phyloP scores from a whole-genome alignment of 2,329 filamentous ascomycete genomes.

The Geosmithia putterillii region DNA sequence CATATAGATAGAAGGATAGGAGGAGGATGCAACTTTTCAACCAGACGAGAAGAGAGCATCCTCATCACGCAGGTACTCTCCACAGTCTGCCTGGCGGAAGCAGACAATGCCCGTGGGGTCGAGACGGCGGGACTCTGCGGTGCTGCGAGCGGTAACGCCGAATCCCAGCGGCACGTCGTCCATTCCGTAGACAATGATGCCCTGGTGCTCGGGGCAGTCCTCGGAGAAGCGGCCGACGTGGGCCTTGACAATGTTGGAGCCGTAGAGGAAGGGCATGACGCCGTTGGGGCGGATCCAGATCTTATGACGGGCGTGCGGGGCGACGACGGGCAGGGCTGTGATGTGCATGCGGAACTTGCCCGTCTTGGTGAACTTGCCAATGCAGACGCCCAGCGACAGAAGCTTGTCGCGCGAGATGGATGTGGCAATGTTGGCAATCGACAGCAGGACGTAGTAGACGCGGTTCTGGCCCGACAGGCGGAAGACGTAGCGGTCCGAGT shows the following conservation, averaged over 20 bases:
- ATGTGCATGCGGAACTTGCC: conserved; percentile 93
- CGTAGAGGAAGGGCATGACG: conserved; percentile 95
- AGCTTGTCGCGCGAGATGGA: conserved; percentile 72
- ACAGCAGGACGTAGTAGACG: conserved; percentile 86
- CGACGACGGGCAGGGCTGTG: conserved; percentile 76
- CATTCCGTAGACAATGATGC: conserved; percentile 83
- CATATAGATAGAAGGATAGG: too few species aligned
- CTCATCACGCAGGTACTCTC: conserved; percentile 85
- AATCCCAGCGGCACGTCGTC: conserved; percentile 91
- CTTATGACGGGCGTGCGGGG: conserved; percentile 88
- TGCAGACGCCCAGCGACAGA: conserved; percentile 76
- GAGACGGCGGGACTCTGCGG: conserved; percentile 67
- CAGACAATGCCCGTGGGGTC: conserved; percentile 84
- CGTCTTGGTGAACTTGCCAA: conserved; percentile 91
- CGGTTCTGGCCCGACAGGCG: conserved; percentile 64
- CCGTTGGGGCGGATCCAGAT: conserved; percentile 95
- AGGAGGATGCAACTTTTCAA: too few species aligned
- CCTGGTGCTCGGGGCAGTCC: conserved; percentile 44
- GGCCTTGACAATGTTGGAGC: conserved; percentile 67
- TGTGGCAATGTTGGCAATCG: conserved; percentile 82
- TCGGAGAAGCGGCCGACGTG: conserved; percentile 30
- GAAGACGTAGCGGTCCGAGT: conserved; percentile 73
- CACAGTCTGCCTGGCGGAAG: conserved; percentile 87
- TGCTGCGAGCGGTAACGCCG: conserved; percentile 80
- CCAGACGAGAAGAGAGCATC: conserved; percentile 50